Base-by-base conservation (phyloP, 495 filamentous ascomycete genomes). In the Talaromyces borbonicus region DNA sequence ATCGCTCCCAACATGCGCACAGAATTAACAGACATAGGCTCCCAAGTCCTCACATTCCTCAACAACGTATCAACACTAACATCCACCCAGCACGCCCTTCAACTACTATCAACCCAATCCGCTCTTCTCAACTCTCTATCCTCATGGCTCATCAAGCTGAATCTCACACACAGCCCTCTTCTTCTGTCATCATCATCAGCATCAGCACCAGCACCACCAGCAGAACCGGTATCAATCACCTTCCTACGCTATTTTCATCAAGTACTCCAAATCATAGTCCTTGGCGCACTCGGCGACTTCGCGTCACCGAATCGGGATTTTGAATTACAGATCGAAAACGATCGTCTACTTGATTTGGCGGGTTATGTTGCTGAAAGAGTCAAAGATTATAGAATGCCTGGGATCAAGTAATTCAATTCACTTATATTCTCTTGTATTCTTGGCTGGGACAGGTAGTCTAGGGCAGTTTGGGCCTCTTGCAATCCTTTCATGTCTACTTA, bases 1-100 rank as follows among this genome's bases (percentile, higher is more conserved):
- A 60, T 63, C 56, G 58, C 54, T 49, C 60, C 60, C 25, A 48
- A 63, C 35, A 61, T 58, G 53, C 60, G 58, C 49, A 54, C 53
- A 49, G 48, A 53, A 52, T 58, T 63, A 55, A 56, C 52, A 50
- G 57, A 49, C 33, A 61, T 61, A 45, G 53, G 58, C 51, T 40
- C 48, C 29, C 59, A 50, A 42, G 57, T 56, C 37, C 53, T 63
- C 57, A 52, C 56, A 49, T 61, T 63, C 47, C 58, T 63, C 42
- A 49, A 46, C 38, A 59, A 59, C 56, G 53, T 61, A 47, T 57
- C 56, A 46, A 47, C 49, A 51, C 48, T 63, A 40, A 40, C 56
- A 55, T 56, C 56, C 32, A 46, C 40, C 54, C 52, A 38, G 52
- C 51, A 27, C 40, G 58, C 54, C 54, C 48, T 59, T 56, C 56